Evolutionary conservation across 805 yeast genomes (phyloP).

Genomic region (Yarrowia yakushimensis): DNA sequence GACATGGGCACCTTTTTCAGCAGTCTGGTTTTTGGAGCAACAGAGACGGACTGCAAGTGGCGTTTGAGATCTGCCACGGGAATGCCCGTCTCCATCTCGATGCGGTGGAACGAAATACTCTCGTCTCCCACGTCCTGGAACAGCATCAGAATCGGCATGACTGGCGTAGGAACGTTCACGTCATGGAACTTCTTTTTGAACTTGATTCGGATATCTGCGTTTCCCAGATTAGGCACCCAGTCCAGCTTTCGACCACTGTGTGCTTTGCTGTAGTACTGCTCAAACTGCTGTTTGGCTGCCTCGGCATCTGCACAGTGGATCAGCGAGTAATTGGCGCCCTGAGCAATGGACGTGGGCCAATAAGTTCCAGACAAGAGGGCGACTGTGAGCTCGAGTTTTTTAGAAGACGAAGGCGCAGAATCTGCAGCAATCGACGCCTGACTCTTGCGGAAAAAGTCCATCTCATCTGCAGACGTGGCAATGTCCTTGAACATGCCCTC

Average conservation of each 20-base stretch:
- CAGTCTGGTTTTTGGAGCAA: slow-evolving; percentile 77
- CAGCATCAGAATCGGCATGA: slow-evolving; percentile 72
- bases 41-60: slow-evolving; percentile 77
- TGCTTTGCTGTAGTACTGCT: slow-evolving; percentile 47
- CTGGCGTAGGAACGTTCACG: slow-evolving; percentile 72
- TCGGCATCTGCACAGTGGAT: slow-evolving; percentile 38
- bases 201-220: slow-evolving; percentile 70
- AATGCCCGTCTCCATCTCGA: slow-evolving; percentile 61
- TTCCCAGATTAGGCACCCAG: slow-evolving; percentile 85
- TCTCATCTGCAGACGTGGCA: slow-evolving; percentile 51
- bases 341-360: slow-evolving; percentile 60
- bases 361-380: slow-evolving; percentile 57
- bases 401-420: background rate
- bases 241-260: slow-evolving; percentile 57
- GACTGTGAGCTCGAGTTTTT: slow-evolving; percentile 43
- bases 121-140: slow-evolving; percentile 54
- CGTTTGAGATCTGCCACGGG: slow-evolving; percentile 71
- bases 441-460: slow-evolving; percentile 40
- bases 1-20: slow-evolving; percentile 71
- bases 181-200: slow-evolving; percentile 71
- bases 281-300: slow-evolving; percentile 46
- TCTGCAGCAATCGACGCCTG: slow-evolving; percentile 21
- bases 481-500: slow-evolving; percentile 88
- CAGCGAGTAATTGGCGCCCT: slow-evolving; percentile 27
- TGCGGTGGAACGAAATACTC: slow-evolving; percentile 57